phyloP scores from a whole-genome alignment of 2,329 filamentous ascomycete genomes.

The Cladosporium sp. region DNA sequence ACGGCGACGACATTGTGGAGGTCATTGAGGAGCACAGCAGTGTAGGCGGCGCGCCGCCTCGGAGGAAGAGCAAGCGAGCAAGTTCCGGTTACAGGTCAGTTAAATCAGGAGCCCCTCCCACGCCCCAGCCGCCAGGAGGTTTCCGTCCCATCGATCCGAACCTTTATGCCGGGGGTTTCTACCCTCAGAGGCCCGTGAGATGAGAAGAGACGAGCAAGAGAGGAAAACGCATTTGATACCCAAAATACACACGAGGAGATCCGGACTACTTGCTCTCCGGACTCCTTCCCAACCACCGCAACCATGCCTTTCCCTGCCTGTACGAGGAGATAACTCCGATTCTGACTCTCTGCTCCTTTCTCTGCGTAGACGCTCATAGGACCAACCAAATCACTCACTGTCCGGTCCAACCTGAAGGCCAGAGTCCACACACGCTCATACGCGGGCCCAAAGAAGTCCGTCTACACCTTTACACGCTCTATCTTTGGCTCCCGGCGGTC shows the following conservation, averaged over 20 bases:
- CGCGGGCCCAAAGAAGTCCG: no score
- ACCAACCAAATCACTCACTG: no score
- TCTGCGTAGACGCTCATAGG: constrained; percentile 7
- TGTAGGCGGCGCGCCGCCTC: constrained; percentile 32
- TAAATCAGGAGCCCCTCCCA: constrained; percentile 27
- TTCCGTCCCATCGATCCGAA: constrained; percentile 11
- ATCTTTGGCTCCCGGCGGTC: neutral
- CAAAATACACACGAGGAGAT: neutral
- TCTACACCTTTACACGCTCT: neutral
- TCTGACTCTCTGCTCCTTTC: constrained; percentile 9
- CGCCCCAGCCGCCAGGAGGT: constrained; percentile 10
- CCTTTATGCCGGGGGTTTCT: constrained; percentile 33
- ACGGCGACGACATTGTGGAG: constrained; percentile 51
- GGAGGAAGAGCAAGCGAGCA: constrained; percentile 33
- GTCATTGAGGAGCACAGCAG: constrained; percentile 52
- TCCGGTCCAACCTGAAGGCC: neutral
- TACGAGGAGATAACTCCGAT: constrained; percentile 1
- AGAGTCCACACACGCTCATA: neutral
- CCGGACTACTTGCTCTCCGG: neutral
- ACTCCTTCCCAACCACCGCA: neutral
- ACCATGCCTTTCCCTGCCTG: neutral
- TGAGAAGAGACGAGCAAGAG: constrained; percentile 3
- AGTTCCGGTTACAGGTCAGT: constrained; percentile 46
- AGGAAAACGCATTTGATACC: neutral
- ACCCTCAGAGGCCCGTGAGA: constrained; percentile 14